Evolutionary conservation across 805 yeast genomes (phyloP).

Genomic region (Sugiyamaella americana): DNA sequence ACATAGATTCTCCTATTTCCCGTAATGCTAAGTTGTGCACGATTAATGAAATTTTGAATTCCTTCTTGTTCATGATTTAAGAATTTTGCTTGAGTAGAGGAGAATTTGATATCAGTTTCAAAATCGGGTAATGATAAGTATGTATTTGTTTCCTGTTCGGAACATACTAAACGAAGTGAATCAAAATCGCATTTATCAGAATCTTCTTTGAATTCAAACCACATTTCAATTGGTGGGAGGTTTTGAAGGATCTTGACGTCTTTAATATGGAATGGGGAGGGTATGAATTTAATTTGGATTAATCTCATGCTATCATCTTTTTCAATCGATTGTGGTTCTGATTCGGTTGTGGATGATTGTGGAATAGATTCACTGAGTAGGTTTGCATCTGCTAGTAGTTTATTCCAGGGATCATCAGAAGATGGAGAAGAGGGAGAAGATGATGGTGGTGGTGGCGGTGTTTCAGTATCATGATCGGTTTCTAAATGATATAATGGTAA

Average conservation of each 20-base stretch:
- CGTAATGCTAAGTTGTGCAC: conserved; percentile 38
- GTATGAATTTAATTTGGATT: conserved; percentile 43
- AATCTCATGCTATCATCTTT: conserved; percentile 31
- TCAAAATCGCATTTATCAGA: conserved; percentile 35
- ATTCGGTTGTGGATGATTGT: background rate
- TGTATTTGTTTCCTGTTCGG: conserved; percentile 41
- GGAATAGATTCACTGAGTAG: background rate
- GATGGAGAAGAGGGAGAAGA: background rate
- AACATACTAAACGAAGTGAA: conserved; percentile 39
- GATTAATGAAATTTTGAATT: conserved; percentile 36
- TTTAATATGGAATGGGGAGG: conserved; percentile 34
- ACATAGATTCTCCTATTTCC: conserved; percentile 35
- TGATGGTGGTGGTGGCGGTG: background rate
- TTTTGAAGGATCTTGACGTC: conserved; percentile 24
- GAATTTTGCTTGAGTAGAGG: conserved; percentile 32
- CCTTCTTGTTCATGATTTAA: conserved; percentile 37
- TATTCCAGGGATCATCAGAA: background rate
- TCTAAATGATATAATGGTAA: conserved; percentile 22
- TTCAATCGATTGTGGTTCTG: background rate
- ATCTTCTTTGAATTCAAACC: conserved; percentile 40
- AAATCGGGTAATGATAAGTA: conserved; percentile 39
- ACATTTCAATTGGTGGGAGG: conserved; percentile 52
- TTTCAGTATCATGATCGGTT: conserved; percentile 15
- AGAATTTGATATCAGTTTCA: conserved; percentile 41
- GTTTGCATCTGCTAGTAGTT: background rate